Conservation (phyloP, 768 basidiomycete species). For the Auriscalpium vulgare region DNA sequence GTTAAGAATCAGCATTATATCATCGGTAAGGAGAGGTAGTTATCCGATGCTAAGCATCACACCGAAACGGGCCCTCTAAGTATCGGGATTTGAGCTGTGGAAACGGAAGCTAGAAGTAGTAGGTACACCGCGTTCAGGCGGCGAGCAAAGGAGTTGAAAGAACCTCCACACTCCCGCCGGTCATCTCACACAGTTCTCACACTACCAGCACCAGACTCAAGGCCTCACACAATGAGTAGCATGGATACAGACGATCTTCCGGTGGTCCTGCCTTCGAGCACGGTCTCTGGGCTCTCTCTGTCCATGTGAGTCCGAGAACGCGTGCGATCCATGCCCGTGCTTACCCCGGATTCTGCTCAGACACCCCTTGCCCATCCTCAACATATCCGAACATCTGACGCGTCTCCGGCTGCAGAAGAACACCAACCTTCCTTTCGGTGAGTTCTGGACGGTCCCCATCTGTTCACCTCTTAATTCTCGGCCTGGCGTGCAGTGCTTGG, state of each 20-base stretch:
- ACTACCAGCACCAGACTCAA: no score
- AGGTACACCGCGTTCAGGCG: no score
- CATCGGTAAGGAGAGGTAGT: no score
- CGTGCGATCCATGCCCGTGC: constrained; percentile 2
- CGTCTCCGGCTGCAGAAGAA: constrained; percentile 71
- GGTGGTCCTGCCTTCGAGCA: constrained; percentile 64
- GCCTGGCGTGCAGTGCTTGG: constrained; percentile 61
- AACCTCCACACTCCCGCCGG: no score
- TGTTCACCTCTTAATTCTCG: not conserved
- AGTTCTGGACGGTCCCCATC: constrained; percentile 10
- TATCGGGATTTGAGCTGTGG: no score
- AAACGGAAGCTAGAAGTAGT: no score
- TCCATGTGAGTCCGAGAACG: constrained; percentile 46
- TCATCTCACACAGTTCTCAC: no score
- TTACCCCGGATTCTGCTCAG: constrained; percentile 36
- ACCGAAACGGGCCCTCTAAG: no score
- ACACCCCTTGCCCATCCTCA: constrained; percentile 93
- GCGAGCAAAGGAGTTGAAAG: no score
- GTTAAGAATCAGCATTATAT: no score
- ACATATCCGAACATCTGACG: constrained; percentile 93
- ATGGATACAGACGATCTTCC: constrained; percentile 78
- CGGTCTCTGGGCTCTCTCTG: constrained; percentile 65
- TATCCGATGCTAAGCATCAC: no score
- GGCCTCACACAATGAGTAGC: constrained; percentile 31
- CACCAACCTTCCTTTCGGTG: constrained; percentile 57